phyloP scores from a whole-genome alignment of 1,284 basidiomycete genomes.

The Ceratobasidium sp. region DNA sequence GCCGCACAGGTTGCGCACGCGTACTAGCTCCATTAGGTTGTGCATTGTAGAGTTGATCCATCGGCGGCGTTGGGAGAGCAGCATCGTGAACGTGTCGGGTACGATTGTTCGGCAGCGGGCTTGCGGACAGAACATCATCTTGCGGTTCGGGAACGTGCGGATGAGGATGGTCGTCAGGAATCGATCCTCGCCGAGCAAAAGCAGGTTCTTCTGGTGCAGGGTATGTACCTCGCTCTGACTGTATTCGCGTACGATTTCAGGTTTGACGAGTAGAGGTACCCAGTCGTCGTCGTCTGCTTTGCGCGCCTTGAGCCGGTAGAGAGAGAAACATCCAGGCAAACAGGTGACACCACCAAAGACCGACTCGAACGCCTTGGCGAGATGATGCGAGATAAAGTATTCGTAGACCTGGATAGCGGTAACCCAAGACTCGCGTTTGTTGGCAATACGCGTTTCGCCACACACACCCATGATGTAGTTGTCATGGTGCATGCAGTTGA shows the following conservation, averaged over 20 bases:
- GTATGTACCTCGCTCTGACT: slow-evolving; percentile 94
- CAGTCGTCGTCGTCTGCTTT: slow-evolving; percentile 90
- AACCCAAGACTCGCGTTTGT: slow-evolving; percentile 98
- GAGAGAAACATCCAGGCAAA: slow-evolving; percentile 98
- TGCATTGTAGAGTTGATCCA: slow-evolving; percentile 99
- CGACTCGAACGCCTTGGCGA: slow-evolving; percentile 98
- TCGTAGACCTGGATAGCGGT: slow-evolving; percentile 98
- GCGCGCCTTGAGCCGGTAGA: slow-evolving; percentile 98
- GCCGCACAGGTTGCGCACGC: slow-evolving; percentile 94
- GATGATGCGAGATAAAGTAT: slow-evolving; percentile 99
- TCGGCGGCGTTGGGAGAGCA: slow-evolving; percentile 95
- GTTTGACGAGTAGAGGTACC: slow-evolving; percentile 97
- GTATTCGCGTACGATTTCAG: slow-evolving; percentile 97
- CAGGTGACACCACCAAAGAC: slow-evolving; percentile 99
- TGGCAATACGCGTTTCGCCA: slow-evolving; percentile 97
- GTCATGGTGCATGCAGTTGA: slow-evolving; percentile 99
- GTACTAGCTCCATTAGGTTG: slow-evolving; percentile 98
- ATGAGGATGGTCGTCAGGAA: slow-evolving; percentile 96
- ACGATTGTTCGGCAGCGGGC: slow-evolving; percentile 89
- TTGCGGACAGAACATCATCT: slow-evolving; percentile 99
- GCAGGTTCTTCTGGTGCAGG: slow-evolving; percentile 96
- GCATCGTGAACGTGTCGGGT: slow-evolving; percentile 92
- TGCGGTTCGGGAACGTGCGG: slow-evolving; percentile 96
- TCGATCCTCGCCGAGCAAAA: slow-evolving; percentile 97
- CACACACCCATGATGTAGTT: slow-evolving; percentile 99